These are phyloP conservation scores for Ogataea neopini DNA, from an alignment of 805 yeast genomes.

Conservation along the genomic window DNA sequence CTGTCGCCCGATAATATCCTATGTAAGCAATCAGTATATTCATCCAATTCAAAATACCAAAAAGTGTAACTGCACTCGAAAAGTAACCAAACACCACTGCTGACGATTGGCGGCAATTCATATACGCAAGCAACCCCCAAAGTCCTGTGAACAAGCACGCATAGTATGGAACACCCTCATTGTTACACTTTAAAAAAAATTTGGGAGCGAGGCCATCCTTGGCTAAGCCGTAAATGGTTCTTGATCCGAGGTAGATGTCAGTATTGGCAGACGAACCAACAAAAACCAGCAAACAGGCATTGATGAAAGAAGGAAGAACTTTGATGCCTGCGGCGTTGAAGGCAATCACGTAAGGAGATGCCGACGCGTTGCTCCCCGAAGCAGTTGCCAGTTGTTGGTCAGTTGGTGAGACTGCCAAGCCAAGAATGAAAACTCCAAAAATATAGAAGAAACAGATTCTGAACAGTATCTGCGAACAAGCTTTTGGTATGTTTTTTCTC, in stretches of 20 bases:
- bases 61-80: no score
- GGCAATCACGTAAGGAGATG: constrained; percentile 79
- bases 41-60: no score
- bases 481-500: constrained; percentile 60
- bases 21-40: no score
- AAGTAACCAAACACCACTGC: no score
- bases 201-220: constrained; percentile 70
- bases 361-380: constrained; percentile 51
- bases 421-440: constrained; percentile 52
- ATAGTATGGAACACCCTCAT: no score
- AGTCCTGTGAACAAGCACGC: no score
- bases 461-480: constrained; percentile 66
- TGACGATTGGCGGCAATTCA: no score
- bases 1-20: no score
- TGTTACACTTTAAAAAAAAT: no score
- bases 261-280: constrained; percentile 79
- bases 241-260: constrained; percentile 70
- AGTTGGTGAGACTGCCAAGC: constrained; percentile 61
- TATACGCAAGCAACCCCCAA: constrained; percentile 54
- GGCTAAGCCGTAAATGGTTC: constrained; percentile 67
- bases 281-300: constrained; percentile 70
- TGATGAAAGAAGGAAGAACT: constrained; percentile 70
- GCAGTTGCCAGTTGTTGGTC: constrained; percentile 47
- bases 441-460: constrained; percentile 61
- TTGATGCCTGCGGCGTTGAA: constrained; percentile 59